Evolutionary conservation across 495 filamentous ascomycete species (phyloP), one percentile per base, ranked within the genome.

Genomic region (Penicillium fimorum): DNA sequence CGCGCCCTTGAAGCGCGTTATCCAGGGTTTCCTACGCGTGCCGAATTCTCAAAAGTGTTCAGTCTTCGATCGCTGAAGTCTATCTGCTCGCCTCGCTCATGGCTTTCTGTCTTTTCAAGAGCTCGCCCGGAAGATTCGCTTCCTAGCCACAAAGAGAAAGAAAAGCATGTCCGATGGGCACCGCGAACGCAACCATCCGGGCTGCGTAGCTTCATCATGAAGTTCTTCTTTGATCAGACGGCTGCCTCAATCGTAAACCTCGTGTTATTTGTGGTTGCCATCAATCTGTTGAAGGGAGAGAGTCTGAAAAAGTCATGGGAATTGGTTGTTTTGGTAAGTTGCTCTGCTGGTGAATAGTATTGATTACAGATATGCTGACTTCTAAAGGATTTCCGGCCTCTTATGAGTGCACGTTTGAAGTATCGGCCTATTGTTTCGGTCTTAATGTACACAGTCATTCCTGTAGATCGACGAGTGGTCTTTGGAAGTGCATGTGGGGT

Each of bases 391-490:
- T 91, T 92, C 50, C 82, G 77, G 66, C 79, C 82, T 0, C 75
- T 98, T 47, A 82, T 91, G 57, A 66, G 78, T 49, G 91, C 92
- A 0, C 85, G 91, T 1, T 82, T 87, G 65, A 91, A 87, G 70
- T 81, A 96, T 38, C 92, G 94, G 84, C 94, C 94, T 2, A 46
- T 85, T n/a, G 88, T 97, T 7, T 89, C 87, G 48, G 45, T 88
- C 22, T 62, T 94, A 20, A 89, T 91, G 70, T 97, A 90, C 69
- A 83, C 86, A 0, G 79, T 95, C 44, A 77, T 98, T 22, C 90
- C 86, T 5, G 83, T 94, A 13, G 82, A 94, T 62, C 78, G 79
- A 33, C 76, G 93, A 57, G 85, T 89, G 44, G 75, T 97, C 27
- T 83, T 92, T 70, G 91, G 87, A 0, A 86, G 86, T 67, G 69